Percentiles rank a stretch among this genome's conserved stretches.
Conservation (phyloP, 1,284 basidiomycete species). For the Farysia itapuensis region DNA sequence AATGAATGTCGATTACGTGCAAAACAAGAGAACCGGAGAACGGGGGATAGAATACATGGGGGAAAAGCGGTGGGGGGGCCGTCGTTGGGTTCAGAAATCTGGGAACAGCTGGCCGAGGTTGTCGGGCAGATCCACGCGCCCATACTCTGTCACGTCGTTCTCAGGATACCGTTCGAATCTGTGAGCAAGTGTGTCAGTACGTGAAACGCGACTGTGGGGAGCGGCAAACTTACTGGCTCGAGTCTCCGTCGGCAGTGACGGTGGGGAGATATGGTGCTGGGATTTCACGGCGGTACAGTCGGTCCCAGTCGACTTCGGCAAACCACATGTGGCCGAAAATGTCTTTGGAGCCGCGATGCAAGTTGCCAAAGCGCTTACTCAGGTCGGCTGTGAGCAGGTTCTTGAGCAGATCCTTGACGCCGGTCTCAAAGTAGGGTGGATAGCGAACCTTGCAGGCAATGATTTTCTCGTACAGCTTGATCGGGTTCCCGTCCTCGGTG, state of each 20-base stretch:
- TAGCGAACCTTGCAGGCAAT: conserved; percentile 82
- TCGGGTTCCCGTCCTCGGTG: conserved; percentile 67
- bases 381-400: conserved; percentile 88
- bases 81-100: conserved; percentile 52
- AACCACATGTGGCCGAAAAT: conserved; percentile 98
- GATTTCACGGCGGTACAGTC: conserved; percentile 80
- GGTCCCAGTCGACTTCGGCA: conserved; percentile 90
- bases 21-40: not conserved
- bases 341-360: conserved; percentile 87
- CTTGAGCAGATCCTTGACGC: conserved; percentile 82
- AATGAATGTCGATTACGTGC: not conserved
- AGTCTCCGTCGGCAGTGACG: conserved; percentile 61
- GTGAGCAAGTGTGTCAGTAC: not conserved
- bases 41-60: not conserved
- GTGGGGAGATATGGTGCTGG: conserved; percentile 90
- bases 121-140: conserved; percentile 44
- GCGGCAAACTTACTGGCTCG: conserved; percentile 44
- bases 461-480: conserved; percentile 92
- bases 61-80: too few species aligned
- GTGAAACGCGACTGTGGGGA: too few species aligned
- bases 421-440: conserved; percentile 77
- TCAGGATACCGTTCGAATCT: conserved; percentile 54
- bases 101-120: conserved; percentile 51
- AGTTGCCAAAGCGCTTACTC: conserved; percentile 87
- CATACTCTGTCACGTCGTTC: conserved; percentile 53